phyloP scores from a whole-genome alignment of 1,284 basidiomycete genomes.

The Farysia itapuensis region DNA sequence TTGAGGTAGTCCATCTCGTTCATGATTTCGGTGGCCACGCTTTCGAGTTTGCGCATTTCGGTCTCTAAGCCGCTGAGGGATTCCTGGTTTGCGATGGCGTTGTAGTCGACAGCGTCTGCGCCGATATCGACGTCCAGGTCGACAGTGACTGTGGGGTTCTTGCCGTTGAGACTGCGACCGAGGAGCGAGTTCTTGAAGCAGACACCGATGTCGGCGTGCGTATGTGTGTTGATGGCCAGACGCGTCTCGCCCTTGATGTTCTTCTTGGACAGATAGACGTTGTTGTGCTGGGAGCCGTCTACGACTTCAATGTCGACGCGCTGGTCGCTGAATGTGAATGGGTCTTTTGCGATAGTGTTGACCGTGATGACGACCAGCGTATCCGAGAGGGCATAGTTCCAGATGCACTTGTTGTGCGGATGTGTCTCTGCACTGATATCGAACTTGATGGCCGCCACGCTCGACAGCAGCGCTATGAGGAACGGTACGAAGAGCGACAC shows the following conservation, averaged over 20 bases:
- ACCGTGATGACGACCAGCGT: conserved; percentile 74
- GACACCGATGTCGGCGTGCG: conserved; percentile 89
- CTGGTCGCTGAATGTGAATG: conserved; percentile 33
- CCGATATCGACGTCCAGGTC: conserved; percentile 97
- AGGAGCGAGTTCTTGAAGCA: conserved; percentile 74
- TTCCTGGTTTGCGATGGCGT: conserved; percentile 98
- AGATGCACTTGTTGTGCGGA: conserved; percentile 52
- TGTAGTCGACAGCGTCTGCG: conserved; percentile 97
- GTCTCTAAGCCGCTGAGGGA: conserved; percentile 92
- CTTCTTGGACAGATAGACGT: conserved; percentile 87
- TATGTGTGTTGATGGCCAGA: conserved; percentile 89
- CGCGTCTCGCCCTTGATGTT: conserved; percentile 86
- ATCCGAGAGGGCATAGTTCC: conserved; percentile 59
- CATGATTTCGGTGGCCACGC: conserved; percentile 86
- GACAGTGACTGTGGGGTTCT: conserved; percentile 59
- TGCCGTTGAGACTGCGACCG: background rate
- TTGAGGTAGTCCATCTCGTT: conserved; percentile 94
- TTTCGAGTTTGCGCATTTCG: conserved; percentile 96
- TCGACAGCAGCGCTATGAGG: too few species aligned
- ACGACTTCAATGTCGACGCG: conserved; percentile 85
- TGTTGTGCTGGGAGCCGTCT: conserved; percentile 82
- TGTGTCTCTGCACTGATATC: conserved; percentile 36
- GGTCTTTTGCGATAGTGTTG: conserved; percentile 69
- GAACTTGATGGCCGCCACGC: conserved; percentile 50
- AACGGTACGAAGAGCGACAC: too few species aligned